Base-by-base conservation (phyloP, 345 rosid genomes). In the Lepidium didymum region DNA sequence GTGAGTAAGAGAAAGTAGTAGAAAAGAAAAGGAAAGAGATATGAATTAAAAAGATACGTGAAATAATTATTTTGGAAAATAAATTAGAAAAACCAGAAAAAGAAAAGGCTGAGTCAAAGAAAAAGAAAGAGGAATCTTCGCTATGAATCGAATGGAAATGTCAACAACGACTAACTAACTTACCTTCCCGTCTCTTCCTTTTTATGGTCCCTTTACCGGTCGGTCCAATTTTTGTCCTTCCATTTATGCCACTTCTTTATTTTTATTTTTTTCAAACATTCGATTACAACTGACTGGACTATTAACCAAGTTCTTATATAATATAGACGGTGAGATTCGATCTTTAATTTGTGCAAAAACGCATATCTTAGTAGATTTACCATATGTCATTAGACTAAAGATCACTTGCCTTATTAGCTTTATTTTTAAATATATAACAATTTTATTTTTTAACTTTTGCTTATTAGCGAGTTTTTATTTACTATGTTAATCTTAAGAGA, bases 81-180 rank as follows among this genome's bases (percentile, higher is more conserved):
- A 31, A 4, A 21, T 14, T 2, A 33, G 3, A 4, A 64, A 5
- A 23, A 23, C 47, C 10, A 37, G 4, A 44, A 15, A 58, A 52
- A 16, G 34, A 34, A 14, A 57, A 37, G 25, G 1, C 0, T 36
- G 6, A 12, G 78, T 60, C 69, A 67, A 67, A 74, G 78, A 74
- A 11, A 5, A 73, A 41, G 77, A 73, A 57, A 65, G 61, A 65
- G 42, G 68, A 61, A 74, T 7, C 57, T 67, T 74, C 73, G 63
- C 67, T 7, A 59, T 44, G 73, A 59, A 27, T 71, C 25, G 67
- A 50, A 45, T 54, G 50, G 56, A 64, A 51, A 66, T 72, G 73
- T 74, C 68, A 67, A 45, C 73, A 45, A 74, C 78, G 68, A 67
- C 78, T 69, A 74, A 74, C 78, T 53, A 67, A 74, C 78, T 67